Base-by-base conservation (phyloP, 2,329 filamentous ascomycete species). In the Aureobasidium lini region DNA sequence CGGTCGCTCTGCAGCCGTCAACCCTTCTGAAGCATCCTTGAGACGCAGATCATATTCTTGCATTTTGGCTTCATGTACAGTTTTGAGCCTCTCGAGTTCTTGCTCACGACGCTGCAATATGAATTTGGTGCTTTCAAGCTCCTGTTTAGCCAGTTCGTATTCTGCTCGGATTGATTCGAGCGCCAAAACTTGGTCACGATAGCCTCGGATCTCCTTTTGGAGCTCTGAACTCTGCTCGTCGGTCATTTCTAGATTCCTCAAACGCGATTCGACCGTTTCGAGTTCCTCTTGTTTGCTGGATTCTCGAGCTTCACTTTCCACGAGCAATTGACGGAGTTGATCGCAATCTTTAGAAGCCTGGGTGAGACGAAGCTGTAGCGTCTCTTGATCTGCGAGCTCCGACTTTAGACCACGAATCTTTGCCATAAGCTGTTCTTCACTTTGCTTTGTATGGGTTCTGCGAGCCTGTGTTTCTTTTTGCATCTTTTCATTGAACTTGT, bases 381-480 rank as follows among this genome's bases (percentile, higher is more conserved):
- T 71, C 29, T 82, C 80, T 44, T 83, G 0, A 72, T 71, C 29
- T 77, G 80, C 77, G 82, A 86, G 62, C 78, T 90, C 87, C 61
- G 90, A 87, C 52, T 85, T 81, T 42, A 90, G 77, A 3, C 76
- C 75, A 63, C 83, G 81, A 44, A 91, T 75, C 71, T 88, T 90
- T 56, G 78, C 78, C 50, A 81, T 83, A 34, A 91, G 77, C 64
- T 90, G 86, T 1, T 79, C 82, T 67, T 93, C 89, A 82, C 88
- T 89, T 69, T 89, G 92, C 73, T 89, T 89, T 1, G 86, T 82
- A 65, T 91, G 81, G 40, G 81, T 84, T 36, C 88, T 84, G 46
- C 86, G 86, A 65, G 84, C 87, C 61, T 89, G 84, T 0, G 84
- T 85, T 66, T 92, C 88, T 63, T 84, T 87, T 66, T 85, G 86